Percentiles rank a stretch among this genome's conserved stretches.
phyloP scores from a whole-genome alignment of 2,329 filamentous ascomycete species.

The Diaporthe destruens region DNA sequence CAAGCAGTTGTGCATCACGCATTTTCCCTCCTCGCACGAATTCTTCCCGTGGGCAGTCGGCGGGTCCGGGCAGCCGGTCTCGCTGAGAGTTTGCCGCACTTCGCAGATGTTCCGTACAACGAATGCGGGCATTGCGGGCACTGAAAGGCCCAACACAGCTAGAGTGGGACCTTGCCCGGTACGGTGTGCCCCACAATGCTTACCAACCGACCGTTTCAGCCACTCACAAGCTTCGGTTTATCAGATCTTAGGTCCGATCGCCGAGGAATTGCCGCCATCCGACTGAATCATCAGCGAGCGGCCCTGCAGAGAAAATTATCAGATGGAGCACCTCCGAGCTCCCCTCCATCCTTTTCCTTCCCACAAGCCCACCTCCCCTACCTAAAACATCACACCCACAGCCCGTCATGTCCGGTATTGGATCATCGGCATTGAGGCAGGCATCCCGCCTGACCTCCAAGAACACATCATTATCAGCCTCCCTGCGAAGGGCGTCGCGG shows the following conservation, averaged over 20 bases:
- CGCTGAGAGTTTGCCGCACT: not conserved
- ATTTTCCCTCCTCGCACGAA: not conserved
- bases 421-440: slow-evolving; percentile 80
- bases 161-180: not conserved
- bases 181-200: not conserved
- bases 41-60: not conserved
- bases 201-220: not conserved
- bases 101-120: not conserved
- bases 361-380: not conserved
- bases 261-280: slow-evolving; percentile 13
- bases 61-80: not conserved
- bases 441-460: slow-evolving; percentile 71
- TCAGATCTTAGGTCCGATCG: slow-evolving; percentile 29
- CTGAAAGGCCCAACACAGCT: not conserved
- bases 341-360: slow-evolving; percentile 39
- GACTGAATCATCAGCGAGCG: slow-evolving; percentile 30
- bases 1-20: not conserved
- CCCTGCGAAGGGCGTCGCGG: slow-evolving; percentile 51
- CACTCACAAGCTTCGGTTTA: slow-evolving; percentile 4
- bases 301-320: slow-evolving; percentile 37
- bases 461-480: slow-evolving; percentile 53
- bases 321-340: slow-evolving; percentile 7
- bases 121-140: slow-evolving; percentile 23
- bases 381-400: not conserved
- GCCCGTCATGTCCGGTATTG: slow-evolving; percentile 71